Conservation (phyloP, 1,284 basidiomycete genomes). For the Stereum hirsutum region DNA sequence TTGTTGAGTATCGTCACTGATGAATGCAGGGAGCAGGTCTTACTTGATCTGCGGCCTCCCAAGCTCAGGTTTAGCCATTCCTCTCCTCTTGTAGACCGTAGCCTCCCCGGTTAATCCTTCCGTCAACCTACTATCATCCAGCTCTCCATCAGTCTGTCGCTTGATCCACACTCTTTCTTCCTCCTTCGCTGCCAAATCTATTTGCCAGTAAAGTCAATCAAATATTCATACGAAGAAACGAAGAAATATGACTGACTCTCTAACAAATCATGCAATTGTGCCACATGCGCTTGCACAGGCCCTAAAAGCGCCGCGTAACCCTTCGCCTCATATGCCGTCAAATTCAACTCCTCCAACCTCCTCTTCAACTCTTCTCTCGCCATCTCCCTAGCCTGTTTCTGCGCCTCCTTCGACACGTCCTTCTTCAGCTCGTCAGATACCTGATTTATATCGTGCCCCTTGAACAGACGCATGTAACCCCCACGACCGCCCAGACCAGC, state of each 20-base stretch:
- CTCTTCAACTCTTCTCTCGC: conserved; percentile 50
- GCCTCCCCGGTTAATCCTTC: conserved; percentile 60
- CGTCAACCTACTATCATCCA: conserved; percentile 55
- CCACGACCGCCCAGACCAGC: conserved; percentile 56
- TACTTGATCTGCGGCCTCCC: conserved; percentile 61
- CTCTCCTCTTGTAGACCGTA: conserved; percentile 59
- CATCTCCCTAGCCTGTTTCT: conserved; percentile 55
- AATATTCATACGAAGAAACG: conserved; percentile 3
- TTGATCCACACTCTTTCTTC: conserved; percentile 64
- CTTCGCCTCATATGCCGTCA: conserved; percentile 44
- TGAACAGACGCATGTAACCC: conserved; percentile 58
- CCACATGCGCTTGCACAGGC: conserved; percentile 49
- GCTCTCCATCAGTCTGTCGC: conserved; percentile 58
- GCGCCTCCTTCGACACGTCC: conserved; percentile 48
- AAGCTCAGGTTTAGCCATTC: conserved; percentile 58
- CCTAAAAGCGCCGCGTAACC: conserved; percentile 42
- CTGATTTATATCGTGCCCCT: conserved; percentile 56
- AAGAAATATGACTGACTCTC: conserved; percentile 34
- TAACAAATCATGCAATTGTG: conserved; percentile 46
- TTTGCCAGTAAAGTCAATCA: neutral
- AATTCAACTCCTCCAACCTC: conserved; percentile 51
- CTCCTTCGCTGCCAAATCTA: conserved; percentile 56
- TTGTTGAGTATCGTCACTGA: neutral
- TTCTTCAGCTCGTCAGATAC: conserved; percentile 46
- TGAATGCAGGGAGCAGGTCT: conserved; percentile 9